Conservation (phyloP, 164 flowering plant genomes). For the Vitis riparia region DNA sequence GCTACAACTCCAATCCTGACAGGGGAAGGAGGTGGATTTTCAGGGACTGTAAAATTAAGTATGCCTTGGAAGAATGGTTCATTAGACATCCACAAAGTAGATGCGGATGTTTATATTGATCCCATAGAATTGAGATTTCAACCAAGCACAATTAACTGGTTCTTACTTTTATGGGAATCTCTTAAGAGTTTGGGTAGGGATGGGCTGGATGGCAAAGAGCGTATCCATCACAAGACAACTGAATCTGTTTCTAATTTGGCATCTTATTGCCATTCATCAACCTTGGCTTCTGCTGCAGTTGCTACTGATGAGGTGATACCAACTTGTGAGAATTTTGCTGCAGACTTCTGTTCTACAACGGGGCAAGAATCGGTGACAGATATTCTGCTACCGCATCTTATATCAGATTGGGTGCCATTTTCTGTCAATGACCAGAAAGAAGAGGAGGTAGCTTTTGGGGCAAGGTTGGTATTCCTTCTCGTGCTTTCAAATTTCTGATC, state of each 20-base stretch:
- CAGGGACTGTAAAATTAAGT: constrained; percentile 70
- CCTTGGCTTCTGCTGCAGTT: constrained; percentile 26
- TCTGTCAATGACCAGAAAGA: constrained; percentile 30
- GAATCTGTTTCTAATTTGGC: constrained; percentile 37
- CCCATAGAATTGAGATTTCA: constrained; percentile 63
- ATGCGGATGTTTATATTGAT: constrained; percentile 67
- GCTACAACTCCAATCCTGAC: constrained; percentile 49
- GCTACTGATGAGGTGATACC: constrained; percentile 24
- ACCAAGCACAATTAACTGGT: constrained; percentile 67
- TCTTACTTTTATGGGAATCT: constrained; percentile 55
- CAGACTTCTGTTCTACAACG: constrained; percentile 20
- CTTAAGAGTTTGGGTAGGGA: constrained; percentile 32
- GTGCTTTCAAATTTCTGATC: constrained; percentile 2
- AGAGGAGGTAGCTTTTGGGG: constrained; percentile 69
- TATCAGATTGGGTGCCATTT: constrained; percentile 81
- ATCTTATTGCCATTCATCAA: constrained; percentile 39
- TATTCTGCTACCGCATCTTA: constrained; percentile 54
- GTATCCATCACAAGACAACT: constrained; percentile 18
- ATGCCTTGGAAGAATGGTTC: constrained; percentile 96
- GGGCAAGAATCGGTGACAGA: constrained; percentile 31
- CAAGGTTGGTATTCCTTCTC: constrained; percentile 60
- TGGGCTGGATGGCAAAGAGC: neutral
- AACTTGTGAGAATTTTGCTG: constrained; percentile 19
- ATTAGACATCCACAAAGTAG: constrained; percentile 72
- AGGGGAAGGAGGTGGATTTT: constrained; percentile 76